Evolutionary conservation across 2,329 filamentous ascomycete species (phyloP).

Genomic region (Myriosclerotinia duriaeana): DNA sequence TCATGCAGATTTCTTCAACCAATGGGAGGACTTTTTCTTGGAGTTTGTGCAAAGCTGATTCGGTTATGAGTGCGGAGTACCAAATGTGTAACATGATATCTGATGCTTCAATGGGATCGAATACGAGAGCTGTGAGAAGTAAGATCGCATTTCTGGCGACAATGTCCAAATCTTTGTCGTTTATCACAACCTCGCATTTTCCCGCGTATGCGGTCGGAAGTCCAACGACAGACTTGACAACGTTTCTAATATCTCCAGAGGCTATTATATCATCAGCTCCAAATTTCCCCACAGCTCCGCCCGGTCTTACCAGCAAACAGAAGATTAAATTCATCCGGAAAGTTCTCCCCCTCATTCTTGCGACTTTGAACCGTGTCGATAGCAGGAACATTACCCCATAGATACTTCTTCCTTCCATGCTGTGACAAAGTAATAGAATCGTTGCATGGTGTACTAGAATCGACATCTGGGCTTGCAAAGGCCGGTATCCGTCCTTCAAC

Average conservation of each 20-base stretch:
- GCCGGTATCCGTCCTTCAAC: conserved; percentile 1
- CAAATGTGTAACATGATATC: conserved; percentile 21
- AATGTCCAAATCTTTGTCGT: conserved; percentile 27
- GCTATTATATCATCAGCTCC: conserved; percentile 1
- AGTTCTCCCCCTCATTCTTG: conserved; percentile 8
- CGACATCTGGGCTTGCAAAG: conserved; percentile 31
- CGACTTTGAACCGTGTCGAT: conserved; percentile 3
- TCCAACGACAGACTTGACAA: conserved; percentile 39
- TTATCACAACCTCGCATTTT: conserved; percentile 42
- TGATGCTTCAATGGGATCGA: conserved; percentile 6
- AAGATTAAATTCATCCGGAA: conserved; percentile 9
- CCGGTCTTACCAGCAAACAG: conserved; percentile 10
- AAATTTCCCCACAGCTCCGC: not conserved
- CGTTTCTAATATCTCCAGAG: conserved; percentile 48
- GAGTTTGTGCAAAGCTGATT: not conserved
- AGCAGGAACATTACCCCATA: conserved; percentile 22
- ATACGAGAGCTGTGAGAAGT: conserved; percentile 14
- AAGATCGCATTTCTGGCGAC: conserved; percentile 21
- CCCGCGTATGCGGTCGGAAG: conserved; percentile 26
- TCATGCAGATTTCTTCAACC: conserved; percentile 8
- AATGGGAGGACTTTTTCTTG: conserved; percentile 3
- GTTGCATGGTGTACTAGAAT: not conserved
- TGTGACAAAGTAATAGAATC: not conserved
- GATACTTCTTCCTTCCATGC: conserved; percentile 16
- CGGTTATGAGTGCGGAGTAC: conserved; percentile 18